Percentiles rank a stretch among this genome's conserved stretches.
Evolutionary conservation across 352 stramenopile genomes (phyloP).

Genomic region (Globisporangium splendens): DNA sequence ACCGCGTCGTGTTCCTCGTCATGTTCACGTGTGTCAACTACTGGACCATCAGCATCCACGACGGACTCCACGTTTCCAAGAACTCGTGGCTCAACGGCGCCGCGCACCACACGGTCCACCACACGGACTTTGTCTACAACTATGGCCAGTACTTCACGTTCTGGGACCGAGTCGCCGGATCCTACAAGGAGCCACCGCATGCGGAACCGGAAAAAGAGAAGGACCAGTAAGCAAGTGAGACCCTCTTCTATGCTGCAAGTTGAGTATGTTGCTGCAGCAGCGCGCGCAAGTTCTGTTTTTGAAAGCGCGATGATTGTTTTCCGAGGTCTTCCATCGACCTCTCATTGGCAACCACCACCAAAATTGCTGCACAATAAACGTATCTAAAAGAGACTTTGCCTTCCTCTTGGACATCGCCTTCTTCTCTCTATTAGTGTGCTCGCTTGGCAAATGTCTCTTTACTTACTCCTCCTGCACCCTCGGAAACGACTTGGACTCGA

Average conservation of each 20-base stretch:
- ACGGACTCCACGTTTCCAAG: conserved; percentile 48
- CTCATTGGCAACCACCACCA: too few relatives aligned
- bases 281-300: too few relatives aligned
- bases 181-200: conserved; percentile 45
- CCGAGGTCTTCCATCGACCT: too few relatives aligned
- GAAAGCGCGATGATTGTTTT: too few relatives aligned
- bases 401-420: too few relatives aligned
- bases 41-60: conserved; percentile 81
- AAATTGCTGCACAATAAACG: too few relatives aligned
- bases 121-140: conserved; percentile 69
- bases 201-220: conserved; percentile 4
- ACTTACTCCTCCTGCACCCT: too few relatives aligned
- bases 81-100: conserved; percentile 66
- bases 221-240: neutral
- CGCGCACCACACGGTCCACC: conserved; percentile 61
- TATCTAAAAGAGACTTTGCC: too few relatives aligned
- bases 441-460: too few relatives aligned
- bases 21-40: conserved; percentile 67
- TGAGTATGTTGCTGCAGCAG: too few relatives aligned
- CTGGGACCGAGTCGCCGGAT: conserved; percentile 65
- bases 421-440: too few relatives aligned
- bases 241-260: too few relatives aligned
- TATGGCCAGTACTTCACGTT: conserved; percentile 77
- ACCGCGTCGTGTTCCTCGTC: conserved; percentile 53
- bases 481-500: neutral